A percentile compares a stretch with the other conserved stretches of the same genome.
phyloP scores from a whole-genome alignment of 2,329 filamentous ascomycete genomes.

The Bisporella sp. region DNA sequence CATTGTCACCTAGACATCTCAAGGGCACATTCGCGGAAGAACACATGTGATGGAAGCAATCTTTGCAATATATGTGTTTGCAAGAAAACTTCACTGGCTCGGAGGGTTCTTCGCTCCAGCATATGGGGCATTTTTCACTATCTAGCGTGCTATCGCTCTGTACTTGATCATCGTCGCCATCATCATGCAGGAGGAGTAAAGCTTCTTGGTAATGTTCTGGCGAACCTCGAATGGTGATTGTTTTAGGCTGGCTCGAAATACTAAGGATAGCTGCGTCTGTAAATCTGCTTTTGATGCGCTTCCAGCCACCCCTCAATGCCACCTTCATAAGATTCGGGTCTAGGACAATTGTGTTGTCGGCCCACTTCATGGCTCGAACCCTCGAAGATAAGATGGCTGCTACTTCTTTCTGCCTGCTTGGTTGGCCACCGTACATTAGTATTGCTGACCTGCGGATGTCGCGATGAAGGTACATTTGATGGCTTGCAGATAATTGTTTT shows the following conservation, averaged over 20 bases:
- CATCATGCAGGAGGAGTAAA: too few relatives aligned
- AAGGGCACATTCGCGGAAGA: slow-evolving; percentile 10
- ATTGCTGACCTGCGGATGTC: slow-evolving; percentile 20
- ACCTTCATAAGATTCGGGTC: too few relatives aligned
- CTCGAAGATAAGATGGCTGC: too few relatives aligned
- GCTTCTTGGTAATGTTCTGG: slow-evolving; percentile 1
- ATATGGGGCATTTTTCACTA: slow-evolving; percentile 26
- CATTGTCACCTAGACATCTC: slow-evolving; percentile 4
- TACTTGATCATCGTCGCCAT: too few relatives aligned
- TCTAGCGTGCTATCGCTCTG: too few relatives aligned
- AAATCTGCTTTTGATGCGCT: slow-evolving; percentile 30
- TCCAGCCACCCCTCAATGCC: slow-evolving; percentile 9
- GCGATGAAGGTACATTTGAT: slow-evolving; percentile 23
- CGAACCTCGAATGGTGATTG: slow-evolving; percentile 22
- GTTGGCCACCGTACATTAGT: background rate
- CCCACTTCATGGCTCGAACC: too few relatives aligned
- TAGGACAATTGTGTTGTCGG: too few relatives aligned
- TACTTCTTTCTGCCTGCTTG: too few relatives aligned
- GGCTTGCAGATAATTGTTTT: background rate
- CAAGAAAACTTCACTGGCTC: slow-evolving; percentile 30
- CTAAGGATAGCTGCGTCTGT: slow-evolving; percentile 26
- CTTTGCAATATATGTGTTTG: slow-evolving; percentile 34
- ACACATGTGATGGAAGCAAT: slow-evolving; percentile 34
- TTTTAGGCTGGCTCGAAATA: slow-evolving; percentile 25
- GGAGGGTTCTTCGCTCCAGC: slow-evolving; percentile 30